Evolutionary conservation across 2,329 filamentous ascomycete genomes (phyloP).

Genomic region (Mycosphaerella arachidis): DNA sequence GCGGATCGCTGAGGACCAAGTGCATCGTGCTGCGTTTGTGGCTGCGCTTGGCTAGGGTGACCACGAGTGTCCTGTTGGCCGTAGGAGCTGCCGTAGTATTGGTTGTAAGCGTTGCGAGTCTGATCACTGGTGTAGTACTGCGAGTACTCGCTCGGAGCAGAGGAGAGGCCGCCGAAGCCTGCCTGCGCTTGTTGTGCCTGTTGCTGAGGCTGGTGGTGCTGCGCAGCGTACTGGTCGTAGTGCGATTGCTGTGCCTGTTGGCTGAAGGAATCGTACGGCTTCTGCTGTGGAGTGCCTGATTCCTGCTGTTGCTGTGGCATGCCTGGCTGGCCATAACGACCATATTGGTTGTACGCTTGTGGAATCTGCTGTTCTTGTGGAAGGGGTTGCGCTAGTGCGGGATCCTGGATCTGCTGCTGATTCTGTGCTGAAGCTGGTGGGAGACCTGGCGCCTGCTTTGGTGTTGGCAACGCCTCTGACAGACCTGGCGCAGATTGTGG

Average conservation of each 20-base stretch:
- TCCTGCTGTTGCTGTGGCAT: slow-evolving; percentile 46
- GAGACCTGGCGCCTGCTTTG: slow-evolving; percentile 58
- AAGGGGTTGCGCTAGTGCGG: slow-evolving; percentile 49
- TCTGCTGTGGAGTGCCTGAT: slow-evolving; percentile 59
- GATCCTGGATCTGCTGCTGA: slow-evolving; percentile 36
- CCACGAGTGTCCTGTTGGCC: slow-evolving; percentile 42
- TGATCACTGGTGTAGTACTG: slow-evolving; percentile 79
- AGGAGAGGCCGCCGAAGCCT: slow-evolving; percentile 64
- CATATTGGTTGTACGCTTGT: slow-evolving; percentile 59
- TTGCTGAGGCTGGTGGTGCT: slow-evolving; percentile 49
- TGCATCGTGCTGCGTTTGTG: slow-evolving; percentile 59
- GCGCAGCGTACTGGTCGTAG: slow-evolving; percentile 45
- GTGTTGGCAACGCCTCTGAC: slow-evolving; percentile 43
- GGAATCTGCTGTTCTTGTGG: slow-evolving; percentile 46
- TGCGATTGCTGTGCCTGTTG: slow-evolving; percentile 60
- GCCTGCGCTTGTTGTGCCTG: slow-evolving; percentile 56
- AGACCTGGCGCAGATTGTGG: slow-evolving; percentile 36
- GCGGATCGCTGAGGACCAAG: slow-evolving; percentile 70
- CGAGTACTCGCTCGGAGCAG: slow-evolving; percentile 73
- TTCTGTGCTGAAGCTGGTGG: slow-evolving; percentile 57
- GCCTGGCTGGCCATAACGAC: slow-evolving; percentile 61
- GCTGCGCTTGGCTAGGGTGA: slow-evolving; percentile 34
- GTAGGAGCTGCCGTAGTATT: slow-evolving; percentile 57
- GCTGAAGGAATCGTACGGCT: slow-evolving; percentile 81
- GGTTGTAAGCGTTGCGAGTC: slow-evolving; percentile 67